Evolutionary conservation across 2,329 filamentous ascomycete species (phyloP), one percentile per base, ranked within the genome.

Genomic region (Aspergillus sp.): DNA sequence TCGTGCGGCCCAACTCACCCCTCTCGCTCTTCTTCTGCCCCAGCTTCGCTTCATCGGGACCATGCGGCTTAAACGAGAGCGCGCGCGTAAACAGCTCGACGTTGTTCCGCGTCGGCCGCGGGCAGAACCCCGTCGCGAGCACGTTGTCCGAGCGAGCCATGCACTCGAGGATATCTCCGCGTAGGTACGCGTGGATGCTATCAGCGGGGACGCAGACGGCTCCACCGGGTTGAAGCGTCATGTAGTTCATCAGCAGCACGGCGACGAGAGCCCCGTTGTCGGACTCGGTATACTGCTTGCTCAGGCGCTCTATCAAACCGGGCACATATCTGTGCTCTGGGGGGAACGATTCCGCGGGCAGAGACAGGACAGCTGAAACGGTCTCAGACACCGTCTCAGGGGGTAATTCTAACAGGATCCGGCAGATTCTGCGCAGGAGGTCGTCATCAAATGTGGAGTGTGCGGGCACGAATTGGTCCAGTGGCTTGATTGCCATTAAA

Each of bases 61-160:
- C 81, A 63, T 91, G 87, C 0, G 87, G 85, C 41, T 80, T 80
- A 77, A 91, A 92, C 0, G 85, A 89, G 19, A 93, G 72, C 1
- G 84, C 82, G 3, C 84, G 79, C 23, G 81, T 81, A 75, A 93
- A 92, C 30, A 88, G 72, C 19, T 91, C 87, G 25, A 88, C 80
- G 48, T 81, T 86, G 69, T 91, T 84, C 13, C 89, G 82, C 51
- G 91, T 86, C 0, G 86, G 84, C 1, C 81, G 81, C 0, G 90
- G 89, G 67, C 89, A 92, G 79, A 93, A 91, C 0, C 90, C 90
- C 0, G 85, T 87, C 74, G 91, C 91, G 54, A 93, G 80, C 2
- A 93, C 89, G 61, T 92, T 91, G 78, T 92, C 88, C 22, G 84
- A 87, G 7, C 89, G 84, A 1, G 90, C 90, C 90, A 92, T 92